Percentiles rank a stretch among this genome's conserved stretches.
Evolutionary conservation across 192 early-diverging fungal species (phyloP).

Genomic region (Chytriomyces confervae): DNA sequence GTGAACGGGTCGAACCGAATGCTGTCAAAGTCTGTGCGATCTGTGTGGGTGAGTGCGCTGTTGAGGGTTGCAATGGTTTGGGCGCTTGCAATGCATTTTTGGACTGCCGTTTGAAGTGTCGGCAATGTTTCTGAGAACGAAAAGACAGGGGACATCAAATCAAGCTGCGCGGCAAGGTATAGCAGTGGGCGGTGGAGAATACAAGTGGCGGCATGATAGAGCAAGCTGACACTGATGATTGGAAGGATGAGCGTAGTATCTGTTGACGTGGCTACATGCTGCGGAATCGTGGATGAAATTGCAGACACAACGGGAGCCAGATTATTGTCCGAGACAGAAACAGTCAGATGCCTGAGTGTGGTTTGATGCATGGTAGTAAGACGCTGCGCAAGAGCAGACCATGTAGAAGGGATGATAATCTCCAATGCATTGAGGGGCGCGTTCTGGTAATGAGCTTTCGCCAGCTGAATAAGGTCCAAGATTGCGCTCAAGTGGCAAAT

Average conservation of each 20-base stretch:
- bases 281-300: not conserved
- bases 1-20: not conserved
- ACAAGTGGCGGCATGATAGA: constrained; percentile 4
- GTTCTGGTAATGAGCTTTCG: not conserved
- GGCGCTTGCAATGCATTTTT: not conserved
- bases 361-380: not conserved
- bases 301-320: not conserved
- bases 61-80: not conserved
- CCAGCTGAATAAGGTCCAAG: not conserved
- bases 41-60: not conserved
- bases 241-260: not conserved
- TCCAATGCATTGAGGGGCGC: not conserved
- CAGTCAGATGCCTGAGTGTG: not conserved
- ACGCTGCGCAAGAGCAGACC: not conserved
- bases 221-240: not conserved
- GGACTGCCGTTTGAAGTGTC: not conserved
- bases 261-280: not conserved
- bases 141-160: not conserved
- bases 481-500: not conserved
- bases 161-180: constrained; percentile 1
- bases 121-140: not conserved
- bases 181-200: constrained; percentile 5
- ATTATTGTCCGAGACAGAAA: not conserved
- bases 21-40: not conserved
- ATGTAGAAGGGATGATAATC: not conserved